Percentiles rank a stretch among this genome's conserved stretches.
Evolutionary conservation across 768 basidiomycete genomes (phyloP).

Genomic region (Cystobasidium ongulense): DNA sequence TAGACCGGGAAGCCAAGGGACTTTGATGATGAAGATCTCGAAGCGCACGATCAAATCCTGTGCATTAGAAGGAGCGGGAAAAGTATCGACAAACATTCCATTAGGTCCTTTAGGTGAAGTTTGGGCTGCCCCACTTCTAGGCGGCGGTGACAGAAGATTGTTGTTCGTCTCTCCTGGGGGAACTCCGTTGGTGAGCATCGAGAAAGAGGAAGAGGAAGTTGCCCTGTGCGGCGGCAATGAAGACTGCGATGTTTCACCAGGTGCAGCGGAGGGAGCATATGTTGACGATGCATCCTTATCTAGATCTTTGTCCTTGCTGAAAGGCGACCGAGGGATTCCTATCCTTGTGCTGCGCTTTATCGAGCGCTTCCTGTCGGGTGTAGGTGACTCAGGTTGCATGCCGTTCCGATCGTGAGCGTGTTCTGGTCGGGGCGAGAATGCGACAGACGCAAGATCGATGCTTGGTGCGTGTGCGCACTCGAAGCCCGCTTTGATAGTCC

Average conservation of each 20-base stretch:
- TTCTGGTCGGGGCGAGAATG: slow-evolving; percentile 6
- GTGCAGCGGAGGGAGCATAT: not conserved
- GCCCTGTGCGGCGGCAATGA: not conserved
- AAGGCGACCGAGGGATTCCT: slow-evolving; percentile 33
- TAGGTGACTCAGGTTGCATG: slow-evolving; percentile 32
- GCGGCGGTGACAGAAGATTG: slow-evolving; percentile 55
- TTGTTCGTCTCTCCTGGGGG: slow-evolving; percentile 62
- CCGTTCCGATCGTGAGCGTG: not conserved
- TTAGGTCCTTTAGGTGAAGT: slow-evolving; percentile 55
- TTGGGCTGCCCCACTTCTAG: slow-evolving; percentile 46
- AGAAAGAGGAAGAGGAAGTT: slow-evolving; percentile 35
- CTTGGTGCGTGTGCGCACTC: slow-evolving; percentile 94
- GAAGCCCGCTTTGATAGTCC: slow-evolving; percentile 80
- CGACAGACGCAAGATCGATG: slow-evolving; percentile 74
- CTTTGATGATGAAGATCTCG: slow-evolving; percentile 96
- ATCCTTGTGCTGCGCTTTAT: slow-evolving; percentile 18
- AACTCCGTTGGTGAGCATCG: slow-evolving; percentile 31
- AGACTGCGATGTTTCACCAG: slow-evolving; percentile 24
- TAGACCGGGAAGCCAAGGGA: slow-evolving; percentile 60
- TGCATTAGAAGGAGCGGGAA: slow-evolving; percentile 46
- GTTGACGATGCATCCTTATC: slow-evolving; percentile 29
- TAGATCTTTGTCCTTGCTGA: slow-evolving; percentile 34
- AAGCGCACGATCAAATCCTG: slow-evolving; percentile 72
- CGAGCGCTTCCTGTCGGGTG: slow-evolving; percentile 13
- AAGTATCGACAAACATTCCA: slow-evolving; percentile 56